Conservation (phyloP, 306 rosid species). For the Mucuna pruriens region DNA sequence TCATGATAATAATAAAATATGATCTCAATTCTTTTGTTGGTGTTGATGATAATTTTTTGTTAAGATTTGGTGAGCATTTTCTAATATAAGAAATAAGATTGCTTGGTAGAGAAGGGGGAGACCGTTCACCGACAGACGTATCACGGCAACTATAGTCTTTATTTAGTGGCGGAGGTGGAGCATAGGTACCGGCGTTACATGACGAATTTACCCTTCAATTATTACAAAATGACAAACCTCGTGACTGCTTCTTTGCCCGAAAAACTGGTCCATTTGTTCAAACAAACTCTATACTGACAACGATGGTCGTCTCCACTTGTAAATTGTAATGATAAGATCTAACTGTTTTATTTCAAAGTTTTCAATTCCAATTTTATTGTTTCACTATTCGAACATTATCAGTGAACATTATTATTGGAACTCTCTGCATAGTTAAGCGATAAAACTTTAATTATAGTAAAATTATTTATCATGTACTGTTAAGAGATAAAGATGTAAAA, state of each 20-base stretch:
- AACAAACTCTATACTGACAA: neutral
- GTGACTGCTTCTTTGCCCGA: neutral
- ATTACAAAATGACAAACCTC: constrained; percentile 15
- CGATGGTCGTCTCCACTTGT: neutral
- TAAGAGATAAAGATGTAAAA: no score
- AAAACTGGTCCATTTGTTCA: neutral
- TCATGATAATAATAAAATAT: no score
- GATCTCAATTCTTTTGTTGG: no score
- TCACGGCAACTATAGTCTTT: neutral
- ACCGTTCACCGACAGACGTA: constrained; percentile 31
- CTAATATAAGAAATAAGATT: no score
- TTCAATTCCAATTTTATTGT: neutral
- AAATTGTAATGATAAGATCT: neutral
- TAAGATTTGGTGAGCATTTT: no score
- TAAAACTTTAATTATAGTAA: no score
- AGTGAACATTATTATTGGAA: no score
- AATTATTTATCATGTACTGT: no score
- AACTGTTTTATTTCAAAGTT: neutral
- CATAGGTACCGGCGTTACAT: neutral
- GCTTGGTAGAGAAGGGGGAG: neutral
- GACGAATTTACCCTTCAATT: constrained; percentile 10
- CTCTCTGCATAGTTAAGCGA: no score
- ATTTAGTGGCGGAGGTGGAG: neutral
- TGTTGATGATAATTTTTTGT: no score
- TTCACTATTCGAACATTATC: neutral